Evolutionary conservation across 805 yeast species (phyloP), one percentile per base, ranked within the genome.

Genomic region (Starmerella powellii): DNA sequence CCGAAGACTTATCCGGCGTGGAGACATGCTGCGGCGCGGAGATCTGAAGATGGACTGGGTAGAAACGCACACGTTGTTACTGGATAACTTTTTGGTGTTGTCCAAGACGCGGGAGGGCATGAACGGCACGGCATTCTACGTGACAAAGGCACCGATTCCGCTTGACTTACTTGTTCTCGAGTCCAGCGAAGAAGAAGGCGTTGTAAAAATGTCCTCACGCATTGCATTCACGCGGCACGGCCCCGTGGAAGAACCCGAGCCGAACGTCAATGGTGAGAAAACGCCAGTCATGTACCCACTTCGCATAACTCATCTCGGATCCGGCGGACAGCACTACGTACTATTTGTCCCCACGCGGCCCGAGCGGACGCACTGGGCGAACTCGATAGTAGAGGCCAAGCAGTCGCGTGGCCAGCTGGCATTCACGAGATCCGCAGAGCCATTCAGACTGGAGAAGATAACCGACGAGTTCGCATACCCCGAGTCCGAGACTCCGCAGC

Each of bases 381-480:
- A 63, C 1, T 60, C 71, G 1, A 67, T 79, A 23, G 62, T 68
- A 16, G 62, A 61, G 10, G 76, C 80, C 12, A 66, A 63, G 40
- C 63, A 64, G 29, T 63, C 62, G 39, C 58, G 56, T 16, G 62
- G 60, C 28, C 56, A 59, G 11, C 48, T 56, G 3, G 57, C 58
- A 12, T 56, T 52, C 28, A 54, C 64, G 11, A 56, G 59, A 16
- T 66, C 60, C 24, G 56, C 67, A 1, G 80, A 73, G 44, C 79
- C 83, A 0, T 78, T 78, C 55, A 54, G 64, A 8, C 54, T 80
- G 31, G 61, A 64, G 28, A 66, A 73, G 6, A 54, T 83, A 6
- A 64, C 79, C 6, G 80, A 76, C 51, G 65, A 70, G 41, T 83
- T 82, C 60, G 78, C 76, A 2, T 80, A 78, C 57, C 80, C 74